Evolutionary conservation across 495 filamentous ascomycete species (phyloP).

Genomic region (Penicillium odoratum): DNA sequence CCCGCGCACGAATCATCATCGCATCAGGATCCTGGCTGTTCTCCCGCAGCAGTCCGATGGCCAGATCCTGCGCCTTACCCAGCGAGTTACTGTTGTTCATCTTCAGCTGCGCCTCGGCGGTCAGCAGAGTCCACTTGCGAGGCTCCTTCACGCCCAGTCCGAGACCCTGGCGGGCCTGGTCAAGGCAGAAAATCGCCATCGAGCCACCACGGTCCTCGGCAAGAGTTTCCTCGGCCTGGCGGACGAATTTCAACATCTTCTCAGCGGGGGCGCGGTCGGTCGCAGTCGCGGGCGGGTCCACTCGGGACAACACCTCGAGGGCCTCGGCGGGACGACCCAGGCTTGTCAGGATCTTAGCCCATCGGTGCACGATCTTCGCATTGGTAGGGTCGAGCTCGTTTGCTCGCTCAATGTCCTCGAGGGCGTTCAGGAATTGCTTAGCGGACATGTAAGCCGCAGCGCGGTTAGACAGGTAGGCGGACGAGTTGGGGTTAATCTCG

Average conservation of each 20-base stretch:
- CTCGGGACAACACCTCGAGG: constrained; percentile 66
- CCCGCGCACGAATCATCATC: constrained; percentile 81
- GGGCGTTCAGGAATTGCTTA: constrained; percentile 69
- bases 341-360: constrained; percentile 84
- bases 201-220: constrained; percentile 71
- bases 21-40: constrained; percentile 94
- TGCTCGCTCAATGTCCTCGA: constrained; percentile 81
- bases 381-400: constrained; percentile 80
- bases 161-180: constrained; percentile 79
- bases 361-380: constrained; percentile 80
- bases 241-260: constrained; percentile 80
- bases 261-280: constrained; percentile 79
- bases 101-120: constrained; percentile 91
- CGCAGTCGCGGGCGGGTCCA: constrained; percentile 68
- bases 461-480: constrained; percentile 93
- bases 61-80: constrained; percentile 89
- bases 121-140: constrained; percentile 89
- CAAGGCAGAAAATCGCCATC: constrained; percentile 88
- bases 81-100: constrained; percentile 87
- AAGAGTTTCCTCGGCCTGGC: constrained; percentile 75
- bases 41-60: constrained; percentile 77
- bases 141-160: constrained; percentile 73
- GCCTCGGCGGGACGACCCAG: constrained; percentile 85
- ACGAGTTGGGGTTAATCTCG: constrained; percentile 62
- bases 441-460: constrained; percentile 91